A percentile compares a stretch with the other conserved stretches of the same genome.
Conservation (phyloP, 2,329 filamentous ascomycete genomes). For the Aureobasidium musti region DNA sequence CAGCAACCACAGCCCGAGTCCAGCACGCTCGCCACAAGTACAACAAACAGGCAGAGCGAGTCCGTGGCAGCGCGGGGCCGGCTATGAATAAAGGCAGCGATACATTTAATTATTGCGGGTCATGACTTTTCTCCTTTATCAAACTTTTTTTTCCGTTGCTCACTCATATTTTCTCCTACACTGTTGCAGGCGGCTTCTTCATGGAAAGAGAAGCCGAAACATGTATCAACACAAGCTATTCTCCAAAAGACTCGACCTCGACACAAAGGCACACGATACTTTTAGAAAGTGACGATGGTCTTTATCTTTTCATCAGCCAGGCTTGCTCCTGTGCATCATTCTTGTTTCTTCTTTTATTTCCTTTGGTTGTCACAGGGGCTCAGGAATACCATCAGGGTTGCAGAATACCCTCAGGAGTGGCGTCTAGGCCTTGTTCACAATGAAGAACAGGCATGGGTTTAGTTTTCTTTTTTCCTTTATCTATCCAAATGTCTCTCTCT, state of each 20-base stretch:
- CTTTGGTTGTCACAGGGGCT: not conserved
- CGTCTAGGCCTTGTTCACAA: not conserved
- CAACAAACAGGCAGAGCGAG: constrained; percentile 55
- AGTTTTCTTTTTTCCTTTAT: not conserved
- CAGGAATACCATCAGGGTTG: constrained; percentile 11
- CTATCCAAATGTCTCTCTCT: not conserved
- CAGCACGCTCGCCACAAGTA: constrained; percentile 30
- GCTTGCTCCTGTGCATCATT: constrained; percentile 16
- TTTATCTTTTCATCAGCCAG: constrained; percentile 1
- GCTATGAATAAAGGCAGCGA: constrained; percentile 55
- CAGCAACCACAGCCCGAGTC: constrained; percentile 29
- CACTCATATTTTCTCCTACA: constrained; percentile 6
- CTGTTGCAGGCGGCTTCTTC: not conserved
- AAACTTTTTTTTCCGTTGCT: constrained; percentile 9
- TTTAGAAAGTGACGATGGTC: not conserved
- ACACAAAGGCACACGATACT: not conserved
- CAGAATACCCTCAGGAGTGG: constrained; percentile 10
- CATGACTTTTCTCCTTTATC: constrained; percentile 18
- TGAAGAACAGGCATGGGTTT: not conserved
- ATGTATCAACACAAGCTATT: constrained; percentile 15
- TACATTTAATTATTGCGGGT: constrained; percentile 20
- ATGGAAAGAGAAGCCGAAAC: constrained; percentile 1
- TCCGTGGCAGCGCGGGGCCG: constrained; percentile 66
- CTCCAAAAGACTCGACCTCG: not conserved
- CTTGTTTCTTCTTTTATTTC: constrained; percentile 4